A percentile compares a stretch with the other conserved stretches of the same genome.
Evolutionary conservation across 805 yeast genomes (phyloP).

Genomic region (Cyberlindnera euphorbiae): DNA sequence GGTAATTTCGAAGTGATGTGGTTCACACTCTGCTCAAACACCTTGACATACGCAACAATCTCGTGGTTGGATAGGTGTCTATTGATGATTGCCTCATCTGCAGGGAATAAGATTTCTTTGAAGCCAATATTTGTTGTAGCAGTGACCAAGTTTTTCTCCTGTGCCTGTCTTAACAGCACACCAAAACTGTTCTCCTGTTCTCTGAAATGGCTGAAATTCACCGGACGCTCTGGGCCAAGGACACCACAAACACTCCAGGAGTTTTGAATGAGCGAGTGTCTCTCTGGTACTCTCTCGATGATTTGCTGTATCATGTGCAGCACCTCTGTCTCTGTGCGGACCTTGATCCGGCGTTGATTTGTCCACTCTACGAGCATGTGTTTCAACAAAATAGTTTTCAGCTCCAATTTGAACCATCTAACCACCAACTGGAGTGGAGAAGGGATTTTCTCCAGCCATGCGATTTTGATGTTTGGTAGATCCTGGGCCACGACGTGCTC

Average conservation of each 20-base stretch:
- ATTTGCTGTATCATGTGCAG: conserved; percentile 5
- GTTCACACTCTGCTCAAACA: conserved; percentile 1
- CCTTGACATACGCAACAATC: conserved; percentile 21
- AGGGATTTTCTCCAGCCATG: conserved; percentile 25
- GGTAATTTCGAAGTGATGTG: not conserved
- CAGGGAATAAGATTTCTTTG: conserved; percentile 32
- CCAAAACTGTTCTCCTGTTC: conserved; percentile 16
- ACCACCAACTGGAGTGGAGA: conserved; percentile 10
- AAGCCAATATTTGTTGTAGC: conserved; percentile 13
- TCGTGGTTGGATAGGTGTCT: conserved; percentile 31
- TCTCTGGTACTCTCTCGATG: conserved; percentile 1
- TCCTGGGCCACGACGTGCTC: conserved; percentile 33
- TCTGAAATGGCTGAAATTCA: conserved; percentile 2
- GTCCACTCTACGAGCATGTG: conserved; percentile 9
- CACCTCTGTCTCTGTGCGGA: conserved; percentile 2
- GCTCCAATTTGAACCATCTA: conserved; percentile 14
- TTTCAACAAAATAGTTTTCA: conserved; percentile 9
- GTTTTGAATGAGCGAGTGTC: conserved; percentile 9
- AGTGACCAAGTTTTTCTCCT: conserved; percentile 9
- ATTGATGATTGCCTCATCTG: conserved; percentile 31
- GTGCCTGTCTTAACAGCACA: conserved; percentile 9
- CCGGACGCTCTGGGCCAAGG: conserved; percentile 1
- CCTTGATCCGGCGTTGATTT: conserved; percentile 2
- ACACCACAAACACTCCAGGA: conserved; percentile 9
- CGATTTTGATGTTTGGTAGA: conserved; percentile 26